Conservation (phyloP, 148 eudicot species). For the Camellia japonica region DNA sequence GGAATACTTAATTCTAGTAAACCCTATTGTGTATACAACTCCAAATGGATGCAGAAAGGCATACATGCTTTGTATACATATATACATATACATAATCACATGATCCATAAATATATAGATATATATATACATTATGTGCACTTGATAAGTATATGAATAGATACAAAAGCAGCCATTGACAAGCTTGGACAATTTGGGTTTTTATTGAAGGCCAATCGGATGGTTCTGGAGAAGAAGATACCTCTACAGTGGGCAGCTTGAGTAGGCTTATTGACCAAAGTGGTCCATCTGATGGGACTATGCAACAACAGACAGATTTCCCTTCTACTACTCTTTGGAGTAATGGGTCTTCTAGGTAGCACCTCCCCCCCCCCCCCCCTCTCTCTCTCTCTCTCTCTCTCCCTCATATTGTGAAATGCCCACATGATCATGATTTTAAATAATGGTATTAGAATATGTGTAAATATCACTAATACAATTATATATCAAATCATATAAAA, state of each 20-base stretch:
- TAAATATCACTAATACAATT: neutral
- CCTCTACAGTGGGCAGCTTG: slow-evolving; percentile 35
- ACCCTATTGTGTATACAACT: neutral
- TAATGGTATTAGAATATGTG: neutral
- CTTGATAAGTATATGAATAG: neutral
- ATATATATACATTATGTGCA: neutral
- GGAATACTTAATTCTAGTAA: neutral
- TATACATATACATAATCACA: neutral
- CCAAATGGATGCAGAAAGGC: neutral
- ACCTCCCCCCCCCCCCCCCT: neutral
- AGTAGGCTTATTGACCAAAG: slow-evolving; percentile 33
- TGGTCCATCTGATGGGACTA: slow-evolving; percentile 34
- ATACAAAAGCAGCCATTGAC: neutral
- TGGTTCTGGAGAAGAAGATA: slow-evolving; percentile 56
- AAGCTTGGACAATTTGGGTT: neutral
- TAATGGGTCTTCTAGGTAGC: slow-evolving; percentile 51
- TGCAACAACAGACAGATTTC: slow-evolving; percentile 34
- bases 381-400: no score
- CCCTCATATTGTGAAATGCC: neutral
- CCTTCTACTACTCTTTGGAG: slow-evolving; percentile 42
- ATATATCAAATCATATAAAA: neutral
- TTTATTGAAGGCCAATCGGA: slow-evolving; percentile 43
- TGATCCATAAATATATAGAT: no score
- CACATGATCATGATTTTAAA: neutral
- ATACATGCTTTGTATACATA: neutral